Evolutionary conservation across 345 rosid genomes (phyloP).

Genomic region (Cardamine resedifolia): DNA sequence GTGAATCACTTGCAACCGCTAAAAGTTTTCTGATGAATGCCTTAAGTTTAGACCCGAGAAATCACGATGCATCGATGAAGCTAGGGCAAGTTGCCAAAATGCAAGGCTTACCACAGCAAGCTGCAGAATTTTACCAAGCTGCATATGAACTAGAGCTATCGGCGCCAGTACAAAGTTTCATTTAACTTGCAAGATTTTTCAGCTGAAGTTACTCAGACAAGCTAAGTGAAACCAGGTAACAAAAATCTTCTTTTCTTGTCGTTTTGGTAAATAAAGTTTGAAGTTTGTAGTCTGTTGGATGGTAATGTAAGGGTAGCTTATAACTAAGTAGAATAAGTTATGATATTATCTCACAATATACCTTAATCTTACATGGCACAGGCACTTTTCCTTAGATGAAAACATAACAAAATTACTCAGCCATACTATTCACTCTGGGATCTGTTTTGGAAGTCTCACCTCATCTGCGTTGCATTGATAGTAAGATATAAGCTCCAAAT

Average conservation of each 20-base stretch:
- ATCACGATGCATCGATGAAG: conserved; percentile 79
- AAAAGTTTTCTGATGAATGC: conserved; percentile 88
- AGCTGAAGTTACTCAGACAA: neutral
- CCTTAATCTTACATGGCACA: neutral
- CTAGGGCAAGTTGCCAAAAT: conserved; percentile 71
- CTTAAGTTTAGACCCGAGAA: conserved; percentile 70
- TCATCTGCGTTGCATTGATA: neutral
- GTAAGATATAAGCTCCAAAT: neutral
- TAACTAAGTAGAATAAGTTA: no score
- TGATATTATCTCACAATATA: neutral
- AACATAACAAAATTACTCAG: neutral
- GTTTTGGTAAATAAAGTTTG: neutral
- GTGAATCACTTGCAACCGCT: conserved; percentile 57
- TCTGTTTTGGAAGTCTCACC: neutral
- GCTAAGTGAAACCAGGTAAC: conserved; percentile 5
- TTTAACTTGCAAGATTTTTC: conserved; percentile 12
- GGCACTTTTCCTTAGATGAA: neutral
- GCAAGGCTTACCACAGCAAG: conserved; percentile 79
- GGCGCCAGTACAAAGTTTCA: conserved; percentile 69
- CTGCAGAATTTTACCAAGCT: conserved; percentile 90
- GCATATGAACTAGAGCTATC: conserved; percentile 78
- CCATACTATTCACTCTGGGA: neutral
- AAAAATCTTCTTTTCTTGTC: neutral
- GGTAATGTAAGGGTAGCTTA: neutral
- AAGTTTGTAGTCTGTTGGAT: conserved; percentile 16